These are phyloP conservation scores for Alternaria postmessia DNA, from an alignment of 2,329 filamentous ascomycete genomes.

Conservation along the genomic window DNA sequence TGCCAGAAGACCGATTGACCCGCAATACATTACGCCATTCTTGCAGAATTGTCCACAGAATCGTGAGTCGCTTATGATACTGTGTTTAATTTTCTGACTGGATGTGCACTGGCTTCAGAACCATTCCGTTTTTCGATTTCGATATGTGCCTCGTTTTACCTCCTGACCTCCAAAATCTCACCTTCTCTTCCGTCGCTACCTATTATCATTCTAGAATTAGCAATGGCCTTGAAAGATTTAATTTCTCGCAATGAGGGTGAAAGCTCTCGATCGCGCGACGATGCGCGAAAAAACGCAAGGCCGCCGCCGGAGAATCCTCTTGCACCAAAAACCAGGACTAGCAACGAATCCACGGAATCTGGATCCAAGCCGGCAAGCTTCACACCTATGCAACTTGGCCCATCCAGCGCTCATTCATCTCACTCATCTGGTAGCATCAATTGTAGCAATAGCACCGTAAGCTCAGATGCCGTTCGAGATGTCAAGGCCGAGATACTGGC, in stretches of 20 bases:
- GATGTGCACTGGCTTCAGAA: background rate
- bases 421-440: background rate
- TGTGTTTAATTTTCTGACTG: background rate
- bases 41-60: background rate
- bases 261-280: background rate
- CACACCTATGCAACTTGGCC: conserved; percentile 11
- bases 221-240: background rate
- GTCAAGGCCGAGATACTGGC: conserved; percentile 70
- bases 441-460: background rate
- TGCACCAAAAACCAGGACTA: background rate
- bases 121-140: background rate
- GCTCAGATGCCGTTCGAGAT: conserved; percentile 57
- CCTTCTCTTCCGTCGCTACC: background rate
- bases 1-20: background rate
- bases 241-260: background rate
- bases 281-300: background rate
- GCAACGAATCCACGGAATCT: background rate
- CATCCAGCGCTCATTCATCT: background rate
- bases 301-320: conserved; percentile 2
- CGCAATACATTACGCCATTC: background rate
- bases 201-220: background rate
- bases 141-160: background rate
- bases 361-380: conserved; percentile 9
- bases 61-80: background rate
- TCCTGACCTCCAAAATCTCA: background rate